Percentiles rank a stretch among this genome's conserved stretches.
These are phyloP conservation scores for Aspergillus oerlinghausenensis DNA, from an alignment of 2,329 filamentous ascomycete species.

Conservation along the genomic window DNA sequence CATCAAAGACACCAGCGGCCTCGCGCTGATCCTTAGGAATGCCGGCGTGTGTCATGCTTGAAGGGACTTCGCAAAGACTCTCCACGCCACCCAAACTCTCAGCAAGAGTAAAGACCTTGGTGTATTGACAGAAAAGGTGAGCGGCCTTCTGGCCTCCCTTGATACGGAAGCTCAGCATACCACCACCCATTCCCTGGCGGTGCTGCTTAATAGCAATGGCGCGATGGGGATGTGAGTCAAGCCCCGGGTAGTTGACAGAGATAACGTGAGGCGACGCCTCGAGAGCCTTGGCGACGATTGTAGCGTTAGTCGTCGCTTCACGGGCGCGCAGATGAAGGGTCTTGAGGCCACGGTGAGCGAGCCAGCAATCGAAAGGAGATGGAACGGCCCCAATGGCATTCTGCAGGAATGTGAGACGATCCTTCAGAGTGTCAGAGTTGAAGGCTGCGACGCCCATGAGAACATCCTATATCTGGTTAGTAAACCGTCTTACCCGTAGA, in stretches of 20 bases:
- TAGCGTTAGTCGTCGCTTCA: conserved; percentile 79
- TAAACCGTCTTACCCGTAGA: not conserved
- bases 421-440: conserved; percentile 75
- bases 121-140: conserved; percentile 85
- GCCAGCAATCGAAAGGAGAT: conserved; percentile 94
- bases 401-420: conserved; percentile 82
- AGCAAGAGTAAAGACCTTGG: conserved; percentile 85
- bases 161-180: conserved; percentile 96
- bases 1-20: conserved; percentile 89
- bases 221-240: conserved; percentile 81
- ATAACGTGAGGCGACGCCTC: conserved; percentile 77
- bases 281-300: conserved; percentile 69
- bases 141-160: conserved; percentile 79
- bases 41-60: conserved; percentile 94
- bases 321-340: conserved; percentile 89
- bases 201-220: conserved; percentile 85
- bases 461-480: conserved; percentile 59
- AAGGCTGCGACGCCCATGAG: conserved; percentile 97
- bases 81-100: conserved; percentile 92
- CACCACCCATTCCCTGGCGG: conserved; percentile 87
- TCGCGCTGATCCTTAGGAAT: conserved; percentile 89
- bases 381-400: conserved; percentile 96
- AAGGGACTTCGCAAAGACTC: conserved; percentile 84
- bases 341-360: conserved; percentile 94
- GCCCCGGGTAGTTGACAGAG: conserved; percentile 90